Base-by-base conservation (phyloP, 1,139 yeast species). In the Arxiozyma bovina region DNA sequence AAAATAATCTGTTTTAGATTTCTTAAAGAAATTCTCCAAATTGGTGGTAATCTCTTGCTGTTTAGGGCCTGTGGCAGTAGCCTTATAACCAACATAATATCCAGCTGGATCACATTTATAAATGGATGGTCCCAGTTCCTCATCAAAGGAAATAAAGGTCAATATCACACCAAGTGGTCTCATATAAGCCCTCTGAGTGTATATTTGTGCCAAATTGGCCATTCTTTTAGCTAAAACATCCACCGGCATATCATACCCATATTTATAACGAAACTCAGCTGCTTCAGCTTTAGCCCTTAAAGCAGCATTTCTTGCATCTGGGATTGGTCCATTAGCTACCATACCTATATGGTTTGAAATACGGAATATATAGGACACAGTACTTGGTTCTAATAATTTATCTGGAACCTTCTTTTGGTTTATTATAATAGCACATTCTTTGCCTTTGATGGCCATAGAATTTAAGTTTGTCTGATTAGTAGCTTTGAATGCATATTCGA, bases 111-210 rank as follows among this genome's bases (percentile, higher is more conserved):
- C 99, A 63, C 95, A 85, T 74, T 93, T 93, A 75, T 80, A 89
- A 59, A 93, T 77, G 65, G 83, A 82, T n/a, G 99, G 96, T 0
- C 98, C 99, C 58, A 76, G 72, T 69, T 85, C 93, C 66, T 87
- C 96, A 70, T 91, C 98, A 56, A 86, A 84, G 51, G 94, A 83
- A 58, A 91, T 80, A 66, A 93, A 86, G 23, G 97, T 90, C 66
- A 90, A 78, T 34, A 96, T 89, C 55, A 90, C 96, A 44, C 97
- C 97, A 61, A 91, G 77, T 30, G 99, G 99, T 72, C 99, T 82
- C 98, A 93, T 93, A 72, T 93, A 93, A n/a, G 99, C 99, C 69
- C 98, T 80, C 73, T 93, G 99, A 48, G 99, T 93, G 72, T 90
- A 93, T 60, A 93, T 82, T 75, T 93, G 99, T 50, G 96, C 87